Percentiles rank a stretch among this genome's conserved stretches.
Evolutionary conservation across 1,284 basidiomycete species (phyloP).

Genomic region (Rugosomyces carneus): DNA sequence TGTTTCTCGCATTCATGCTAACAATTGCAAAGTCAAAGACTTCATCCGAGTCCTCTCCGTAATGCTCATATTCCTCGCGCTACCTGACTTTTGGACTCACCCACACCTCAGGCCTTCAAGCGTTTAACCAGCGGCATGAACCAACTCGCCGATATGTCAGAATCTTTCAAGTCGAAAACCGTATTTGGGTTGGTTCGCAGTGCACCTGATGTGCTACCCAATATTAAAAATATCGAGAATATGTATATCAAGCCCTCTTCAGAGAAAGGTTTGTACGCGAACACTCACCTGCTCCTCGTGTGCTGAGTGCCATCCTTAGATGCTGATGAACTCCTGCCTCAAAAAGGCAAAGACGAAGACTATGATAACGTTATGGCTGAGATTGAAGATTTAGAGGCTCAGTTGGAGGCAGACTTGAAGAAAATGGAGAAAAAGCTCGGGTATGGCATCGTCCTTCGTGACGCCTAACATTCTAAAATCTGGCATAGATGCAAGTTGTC

Average conservation of each 20-base stretch:
- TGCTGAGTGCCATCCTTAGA: slow-evolving; percentile 29
- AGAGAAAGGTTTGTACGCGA: slow-evolving; percentile 48
- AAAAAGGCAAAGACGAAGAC: slow-evolving; percentile 74
- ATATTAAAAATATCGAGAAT: slow-evolving; percentile 67
- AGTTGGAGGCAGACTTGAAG: slow-evolving; percentile 62
- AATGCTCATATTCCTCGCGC: slow-evolving; percentile 20
- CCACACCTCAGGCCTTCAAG: slow-evolving; percentile 58
- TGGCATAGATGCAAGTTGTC: slow-evolving; percentile 43
- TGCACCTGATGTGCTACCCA: slow-evolving; percentile 72
- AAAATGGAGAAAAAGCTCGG: slow-evolving; percentile 55
- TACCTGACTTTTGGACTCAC: neutral
- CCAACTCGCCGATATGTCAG: slow-evolving; percentile 58
- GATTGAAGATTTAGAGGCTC: slow-evolving; percentile 62
- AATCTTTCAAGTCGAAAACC: slow-evolving; percentile 70
- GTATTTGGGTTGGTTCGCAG: slow-evolving; percentile 69
- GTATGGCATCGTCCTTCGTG: slow-evolving; percentile 29
- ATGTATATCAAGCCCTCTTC: slow-evolving; percentile 55
- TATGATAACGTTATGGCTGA: slow-evolving; percentile 76
- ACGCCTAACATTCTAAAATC: neutral
- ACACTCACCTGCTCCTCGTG: slow-evolving; percentile 2
- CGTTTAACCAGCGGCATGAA: slow-evolving; percentile 64
- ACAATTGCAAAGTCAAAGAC: slow-evolving; percentile 79
- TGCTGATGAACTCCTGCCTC: slow-evolving; percentile 65
- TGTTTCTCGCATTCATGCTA: slow-evolving; percentile 90
- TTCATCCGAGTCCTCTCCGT: slow-evolving; percentile 80